These are phyloP conservation scores for Calonectria montana DNA, from an alignment of 2,329 filamentous ascomycete species.

Conservation along the genomic window DNA sequence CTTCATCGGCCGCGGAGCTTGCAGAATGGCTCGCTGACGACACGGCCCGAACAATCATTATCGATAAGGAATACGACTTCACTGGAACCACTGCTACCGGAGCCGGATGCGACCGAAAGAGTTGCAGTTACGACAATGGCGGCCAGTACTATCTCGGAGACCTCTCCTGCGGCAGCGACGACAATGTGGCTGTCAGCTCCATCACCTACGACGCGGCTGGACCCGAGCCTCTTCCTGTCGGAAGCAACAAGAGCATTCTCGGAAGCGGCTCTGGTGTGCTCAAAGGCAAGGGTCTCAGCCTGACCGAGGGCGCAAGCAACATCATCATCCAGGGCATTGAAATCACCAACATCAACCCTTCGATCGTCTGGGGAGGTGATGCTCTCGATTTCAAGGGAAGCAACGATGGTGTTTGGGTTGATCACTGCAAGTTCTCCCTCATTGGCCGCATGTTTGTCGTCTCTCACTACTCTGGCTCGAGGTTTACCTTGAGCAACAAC, in stretches of 20 bases:
- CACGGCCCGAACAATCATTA: constrained; percentile 37
- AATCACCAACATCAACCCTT: constrained; percentile 57
- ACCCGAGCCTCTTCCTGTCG: constrained; percentile 33
- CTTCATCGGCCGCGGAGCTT: constrained; percentile 59
- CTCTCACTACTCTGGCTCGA: constrained; percentile 47
- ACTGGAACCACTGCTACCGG: constrained; percentile 39
- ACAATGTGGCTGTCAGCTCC: constrained; percentile 38
- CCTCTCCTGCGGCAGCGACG: constrained; percentile 40
- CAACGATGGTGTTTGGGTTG: constrained; percentile 45
- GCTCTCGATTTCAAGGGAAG: constrained; percentile 53
- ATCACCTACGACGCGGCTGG: constrained; percentile 45
- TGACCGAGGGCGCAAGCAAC: constrained; percentile 57
- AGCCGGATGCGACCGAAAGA: constrained; percentile 42
- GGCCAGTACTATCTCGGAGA: constrained; percentile 45
- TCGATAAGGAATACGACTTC: constrained; percentile 43
- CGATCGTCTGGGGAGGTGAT: constrained; percentile 45
- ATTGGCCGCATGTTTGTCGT: constrained; percentile 55
- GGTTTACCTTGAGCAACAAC: constrained; percentile 52
- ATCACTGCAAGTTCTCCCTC: constrained; percentile 53
- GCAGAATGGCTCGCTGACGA: constrained; percentile 43
- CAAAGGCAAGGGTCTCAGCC: constrained; percentile 55
- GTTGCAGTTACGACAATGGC: constrained; percentile 43
- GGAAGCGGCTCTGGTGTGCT: constrained; percentile 40
- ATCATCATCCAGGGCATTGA: constrained; percentile 64
- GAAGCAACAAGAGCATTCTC: constrained; percentile 46